Conservation (phyloP, 2,329 filamentous ascomycete genomes). For the Penicillium psychrosexuale region DNA sequence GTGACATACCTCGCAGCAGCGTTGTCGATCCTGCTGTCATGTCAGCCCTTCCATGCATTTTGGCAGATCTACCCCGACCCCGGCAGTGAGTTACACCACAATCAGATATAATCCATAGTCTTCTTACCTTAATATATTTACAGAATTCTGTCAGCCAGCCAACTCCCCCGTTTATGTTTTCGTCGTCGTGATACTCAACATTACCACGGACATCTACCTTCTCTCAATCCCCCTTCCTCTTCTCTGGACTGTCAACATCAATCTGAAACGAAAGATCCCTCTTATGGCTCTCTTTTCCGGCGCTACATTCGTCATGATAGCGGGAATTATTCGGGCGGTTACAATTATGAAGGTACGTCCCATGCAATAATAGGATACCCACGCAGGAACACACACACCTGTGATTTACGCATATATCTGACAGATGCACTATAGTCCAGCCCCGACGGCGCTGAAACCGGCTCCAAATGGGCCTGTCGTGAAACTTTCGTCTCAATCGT, state of each 20-base stretch:
- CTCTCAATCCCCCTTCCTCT: constrained; percentile 57
- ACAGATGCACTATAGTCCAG: constrained; percentile 22
- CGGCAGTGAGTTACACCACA: constrained; percentile 44
- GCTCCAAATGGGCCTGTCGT: constrained; percentile 43
- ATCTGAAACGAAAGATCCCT: constrained; percentile 48
- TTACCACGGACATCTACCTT: constrained; percentile 57
- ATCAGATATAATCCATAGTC: neutral
- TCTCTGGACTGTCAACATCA: constrained; percentile 52
- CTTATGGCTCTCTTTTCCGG: constrained; percentile 54
- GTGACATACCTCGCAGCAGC: constrained; percentile 49
- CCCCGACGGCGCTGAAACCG: constrained; percentile 33
- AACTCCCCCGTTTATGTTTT: constrained; percentile 49
- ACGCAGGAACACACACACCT: neutral
- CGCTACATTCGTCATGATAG: constrained; percentile 53
- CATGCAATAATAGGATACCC: neutral
- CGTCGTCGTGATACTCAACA: constrained; percentile 50
- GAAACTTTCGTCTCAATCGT: constrained; percentile 45
- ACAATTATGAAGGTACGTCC: constrained; percentile 42
- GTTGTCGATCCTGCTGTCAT: constrained; percentile 51
- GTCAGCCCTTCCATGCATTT: constrained; percentile 52
- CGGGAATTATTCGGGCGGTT: constrained; percentile 52
- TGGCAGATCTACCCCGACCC: constrained; percentile 61
- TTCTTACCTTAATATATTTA: neutral
- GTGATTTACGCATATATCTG: neutral
- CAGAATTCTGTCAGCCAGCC: constrained; percentile 48